Evolutionary conservation across 2,329 filamentous ascomycete species (phyloP).

Genomic region (Beauveria scarabaeidicola): DNA sequence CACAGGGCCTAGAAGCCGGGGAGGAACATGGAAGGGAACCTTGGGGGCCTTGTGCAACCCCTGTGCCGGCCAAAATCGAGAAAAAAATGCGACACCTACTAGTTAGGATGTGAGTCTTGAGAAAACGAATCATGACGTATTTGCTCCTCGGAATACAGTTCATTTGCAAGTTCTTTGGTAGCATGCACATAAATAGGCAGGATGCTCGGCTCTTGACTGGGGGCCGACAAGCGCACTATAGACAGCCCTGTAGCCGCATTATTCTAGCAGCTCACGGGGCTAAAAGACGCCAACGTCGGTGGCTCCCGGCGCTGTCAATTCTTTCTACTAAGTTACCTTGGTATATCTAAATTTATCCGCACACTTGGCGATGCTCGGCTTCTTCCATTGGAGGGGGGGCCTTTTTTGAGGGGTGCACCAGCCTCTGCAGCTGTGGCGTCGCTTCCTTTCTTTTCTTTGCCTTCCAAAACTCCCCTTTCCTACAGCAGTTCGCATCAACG

Average conservation of each 20-base stretch:
- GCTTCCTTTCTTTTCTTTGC: neutral
- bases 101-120: too few species aligned
- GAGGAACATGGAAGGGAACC: neutral
- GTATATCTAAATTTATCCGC: too few species aligned
- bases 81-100: too few species aligned
- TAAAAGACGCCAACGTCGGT: neutral
- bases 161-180: too few species aligned
- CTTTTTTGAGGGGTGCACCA: neutral
- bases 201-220: neutral
- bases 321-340: too few species aligned
- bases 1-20: neutral
- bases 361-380: too few species aligned
- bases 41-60: neutral
- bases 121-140: too few species aligned
- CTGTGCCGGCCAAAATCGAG: neutral
- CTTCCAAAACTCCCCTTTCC: neutral
- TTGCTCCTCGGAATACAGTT: too few species aligned
- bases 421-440: neutral
- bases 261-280: neutral
- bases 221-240: neutral
- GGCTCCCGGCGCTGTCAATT: neutral
- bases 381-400: too few species aligned
- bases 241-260: neutral
- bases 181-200: too few species aligned
- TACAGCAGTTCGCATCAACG: constrained; percentile 5